Base-by-base conservation (phyloP, 2,329 filamentous ascomycete genomes). In the Aspergillus eucalypticola region DNA sequence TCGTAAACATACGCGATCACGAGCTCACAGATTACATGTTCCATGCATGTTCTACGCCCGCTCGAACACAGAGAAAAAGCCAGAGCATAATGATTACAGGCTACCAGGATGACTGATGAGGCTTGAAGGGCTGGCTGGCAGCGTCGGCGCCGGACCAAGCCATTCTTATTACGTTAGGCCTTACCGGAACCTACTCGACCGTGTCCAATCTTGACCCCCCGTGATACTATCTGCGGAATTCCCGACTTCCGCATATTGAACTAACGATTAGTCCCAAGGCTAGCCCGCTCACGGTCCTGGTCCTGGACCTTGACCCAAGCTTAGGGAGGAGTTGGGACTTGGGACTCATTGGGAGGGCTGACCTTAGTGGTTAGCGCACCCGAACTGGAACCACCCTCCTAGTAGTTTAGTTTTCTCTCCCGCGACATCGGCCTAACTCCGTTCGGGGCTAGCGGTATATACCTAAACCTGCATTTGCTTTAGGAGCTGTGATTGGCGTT, bases 1-100 rank as follows among this genome's bases (percentile, higher is more conserved):
- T 51, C 50, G 21, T 55, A 10, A 11, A 44, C 27, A 6, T 35
- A 35, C 11, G 32, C 32, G 32, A 35, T 35, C 32, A 35, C 11
- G 25, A n/a, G 39, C 23, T 42, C 52, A 19, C 23, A 35, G 52
- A 64, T 67, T 65, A 67, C 64, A 70, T 70, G 66, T 75, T 75
- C 73, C 67, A 75, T 75, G 73, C 73, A 75, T 73, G 54, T 75
- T 75, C 73, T 75, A 68, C 72, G 71, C 64, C 66, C 62, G 68
- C 68, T 75, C 71, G 68, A 67, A 35, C 25, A 35, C 32, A 35
- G 32, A 58, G 54, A 54, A 46, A 46, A 53, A 27, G 25, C 38
- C 41, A 42, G 39, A 17, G 39, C 41, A 21, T 44, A 7, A 17
- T 21, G 41, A 7, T 44, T 19, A 48, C 50, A 57, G 48, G 41